phyloP scores from a whole-genome alignment of 208 protist genomes.

The Leishmania turanica region DNA sequence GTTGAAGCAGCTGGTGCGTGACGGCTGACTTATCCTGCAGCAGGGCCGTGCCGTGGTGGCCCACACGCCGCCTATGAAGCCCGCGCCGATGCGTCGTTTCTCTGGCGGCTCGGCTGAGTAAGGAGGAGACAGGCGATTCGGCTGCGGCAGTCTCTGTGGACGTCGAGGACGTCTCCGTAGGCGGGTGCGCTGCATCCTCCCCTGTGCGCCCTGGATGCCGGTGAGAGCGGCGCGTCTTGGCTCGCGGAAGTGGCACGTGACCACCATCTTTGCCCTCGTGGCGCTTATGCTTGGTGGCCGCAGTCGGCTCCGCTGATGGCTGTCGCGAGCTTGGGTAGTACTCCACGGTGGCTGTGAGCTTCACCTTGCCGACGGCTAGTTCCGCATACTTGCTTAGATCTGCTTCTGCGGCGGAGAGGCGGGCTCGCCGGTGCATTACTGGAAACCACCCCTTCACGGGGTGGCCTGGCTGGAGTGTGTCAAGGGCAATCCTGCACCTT shows the following conservation, averaged over 20 bases:
- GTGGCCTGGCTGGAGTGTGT: conserved; percentile 40
- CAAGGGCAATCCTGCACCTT: conserved; percentile 55
- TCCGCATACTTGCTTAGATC: conserved; percentile 1
- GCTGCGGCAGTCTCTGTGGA: conserved; percentile 3
- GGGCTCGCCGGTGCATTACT: conserved; percentile 46
- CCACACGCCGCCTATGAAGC: neutral
- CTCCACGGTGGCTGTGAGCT: conserved; percentile 46
- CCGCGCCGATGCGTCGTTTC: neutral
- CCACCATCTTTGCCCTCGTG: conserved; percentile 15
- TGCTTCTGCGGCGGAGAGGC: neutral
- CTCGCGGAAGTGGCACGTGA: conserved; percentile 12
- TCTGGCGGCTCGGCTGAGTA: neutral
- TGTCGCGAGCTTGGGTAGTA: conserved; percentile 40
- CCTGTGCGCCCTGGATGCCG: conserved; percentile 15
- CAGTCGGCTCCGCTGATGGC: neutral
- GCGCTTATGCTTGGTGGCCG: conserved; percentile 18
- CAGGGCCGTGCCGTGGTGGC: neutral
- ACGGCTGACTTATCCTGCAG: conserved; percentile 10
- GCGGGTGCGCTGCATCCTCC: neutral
- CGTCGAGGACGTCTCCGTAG: conserved; percentile 1
- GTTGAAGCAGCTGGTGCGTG: conserved; percentile 44
- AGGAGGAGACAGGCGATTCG: conserved; percentile 2
- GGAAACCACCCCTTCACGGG: conserved; percentile 76
- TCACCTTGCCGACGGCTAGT: conserved; percentile 53
- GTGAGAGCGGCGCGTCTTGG: conserved; percentile 26